Evolutionary conservation across 2,329 filamentous ascomycete genomes (phyloP), one percentile per base, ranked within the genome.

Genomic region (Cadophora luteo-olivacea): DNA sequence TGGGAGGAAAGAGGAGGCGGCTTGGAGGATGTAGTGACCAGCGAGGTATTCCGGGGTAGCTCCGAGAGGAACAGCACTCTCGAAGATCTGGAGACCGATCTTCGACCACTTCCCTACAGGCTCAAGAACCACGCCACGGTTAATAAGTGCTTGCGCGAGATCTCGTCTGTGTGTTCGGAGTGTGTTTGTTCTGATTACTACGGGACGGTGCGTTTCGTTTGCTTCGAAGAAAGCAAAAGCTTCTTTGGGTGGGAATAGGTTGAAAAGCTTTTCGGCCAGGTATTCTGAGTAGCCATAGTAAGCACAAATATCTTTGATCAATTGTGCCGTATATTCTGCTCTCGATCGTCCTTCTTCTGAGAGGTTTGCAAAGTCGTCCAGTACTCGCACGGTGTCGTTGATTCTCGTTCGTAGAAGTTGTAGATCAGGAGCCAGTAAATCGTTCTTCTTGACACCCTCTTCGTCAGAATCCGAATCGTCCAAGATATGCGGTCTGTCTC

Each of bases 101-200:
- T 99, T 99, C 74, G 92, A 96, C 96, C 96, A 99, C 81, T 98
- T 98, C 70, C 96, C 96, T 22, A 99, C 93, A 1, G 96, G 96
- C 81, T 99, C 95, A 49, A 99, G 87, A 16, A 94, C 97, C 61
- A 99, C 96, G 72, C 96, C 96, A 72, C 95, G 92, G 83, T 97
- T 97, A 85, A 97, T 97, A 69, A 97, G 87, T 1, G 94, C 88
- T 80, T 97, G 94, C 11, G 96, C 96, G 22, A 99, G 90, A 71
- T 97, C 94, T 76, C 89, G 83, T 64, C 89, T 85, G 78, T 90
- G 87, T 48, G 88, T 91, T 51, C 93, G 91, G 68, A 99, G 87
- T 9, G 95, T 99, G 82, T 99, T 99, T 71, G 96, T 98, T 77
- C 96, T 91, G 78, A 99, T 97, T 73, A 99, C 96, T 68, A 99